Base-by-base conservation (phyloP, 2,329 filamentous ascomycete genomes). In the Zelopaecilomyces penicillatus region DNA sequence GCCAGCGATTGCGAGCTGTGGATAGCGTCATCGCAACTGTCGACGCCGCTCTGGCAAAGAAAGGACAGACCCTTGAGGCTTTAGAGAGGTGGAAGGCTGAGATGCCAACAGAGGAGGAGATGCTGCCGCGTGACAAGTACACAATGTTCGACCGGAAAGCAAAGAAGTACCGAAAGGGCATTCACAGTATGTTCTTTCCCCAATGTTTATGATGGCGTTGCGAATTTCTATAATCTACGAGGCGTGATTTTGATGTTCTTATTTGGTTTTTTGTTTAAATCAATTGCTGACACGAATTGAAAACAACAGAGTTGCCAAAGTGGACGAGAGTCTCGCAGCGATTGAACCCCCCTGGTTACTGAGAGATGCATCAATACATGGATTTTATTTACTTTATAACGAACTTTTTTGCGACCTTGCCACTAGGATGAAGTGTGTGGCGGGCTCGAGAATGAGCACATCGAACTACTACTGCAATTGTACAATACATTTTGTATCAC, bases 41-140 rank as follows among this genome's bases (percentile, higher is more conserved):
- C 51, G 86, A 88, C 60, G 76, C 72, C 37, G 90, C 91, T 12
- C 76, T 97, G 43, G 74, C 79, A 42, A 85, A 83, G 65, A 74
- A 85, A 63, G 82, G 85, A 46, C 74, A 82, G 59, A 78, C 82
- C 48, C 77, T 82, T 39, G 88, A 88, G 68, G 76, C 87, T 43
- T 74, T 98, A 47, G 85, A 95, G 65, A 72, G 83, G 60, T 98
- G 93, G 93, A 95, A 93, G 74, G 75, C 76, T 33, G 88, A 95
- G 68, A 98, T 98, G 93, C 93, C 93, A 26, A 85, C 81, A 28
- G 93, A 98, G 75, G 77, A 81, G 59, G 89, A 97, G 74, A 98
- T 98, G 93, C 64, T 95, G 64, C 85, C 93, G 39, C 85, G 80
- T 67, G 93, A 98, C 71, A 98, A 98, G 71, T 98, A 98, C 71